Conservation (phyloP, 2,329 filamentous ascomycete species). For the Colletotrichum sp. region DNA sequence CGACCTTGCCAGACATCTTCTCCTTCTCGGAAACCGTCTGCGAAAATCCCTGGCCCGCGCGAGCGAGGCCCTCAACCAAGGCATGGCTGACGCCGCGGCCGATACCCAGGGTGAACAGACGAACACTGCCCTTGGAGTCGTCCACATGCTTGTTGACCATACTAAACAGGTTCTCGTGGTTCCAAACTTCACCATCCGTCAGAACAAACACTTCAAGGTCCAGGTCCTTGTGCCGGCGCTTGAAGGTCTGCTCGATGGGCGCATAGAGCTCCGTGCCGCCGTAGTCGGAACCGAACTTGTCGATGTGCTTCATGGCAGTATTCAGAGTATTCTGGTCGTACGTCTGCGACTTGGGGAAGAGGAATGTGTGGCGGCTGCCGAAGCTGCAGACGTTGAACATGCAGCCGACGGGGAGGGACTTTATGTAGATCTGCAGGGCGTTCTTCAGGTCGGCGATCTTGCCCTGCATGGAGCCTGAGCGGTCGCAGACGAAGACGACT, state of each 20-base stretch:
- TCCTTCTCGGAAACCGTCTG: conserved; percentile 68
- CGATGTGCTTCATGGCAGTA: conserved; percentile 46
- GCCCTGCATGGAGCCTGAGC: conserved; percentile 69
- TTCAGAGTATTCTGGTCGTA: conserved; percentile 51
- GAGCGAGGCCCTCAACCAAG: conserved; percentile 59
- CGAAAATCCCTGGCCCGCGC: conserved; percentile 61
- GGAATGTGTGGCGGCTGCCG: conserved; percentile 50
- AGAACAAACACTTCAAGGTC: conserved; percentile 60
- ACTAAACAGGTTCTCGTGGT: conserved; percentile 45
- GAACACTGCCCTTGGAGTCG: conserved; percentile 45
- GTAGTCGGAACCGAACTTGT: conserved; percentile 47
- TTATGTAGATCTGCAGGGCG: conserved; percentile 68
- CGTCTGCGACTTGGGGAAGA: conserved; percentile 51
- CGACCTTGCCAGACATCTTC: conserved; percentile 70
- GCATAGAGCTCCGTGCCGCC: conserved; percentile 60
- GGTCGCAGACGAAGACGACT: conserved; percentile 75
- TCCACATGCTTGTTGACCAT: conserved; percentile 48
- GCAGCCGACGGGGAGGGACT: conserved; percentile 66
- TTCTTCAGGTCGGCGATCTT: conserved; percentile 59
- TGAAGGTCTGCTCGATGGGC: conserved; percentile 50
- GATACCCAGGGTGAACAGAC: conserved; percentile 62
- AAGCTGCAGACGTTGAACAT: conserved; percentile 78
- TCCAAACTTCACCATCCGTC: conserved; percentile 62
- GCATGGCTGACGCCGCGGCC: conserved; percentile 55
- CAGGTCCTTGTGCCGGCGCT: conserved; percentile 46